phyloP scores from a whole-genome alignment of 768 basidiomycete genomes.

The Pholiota microspora region DNA sequence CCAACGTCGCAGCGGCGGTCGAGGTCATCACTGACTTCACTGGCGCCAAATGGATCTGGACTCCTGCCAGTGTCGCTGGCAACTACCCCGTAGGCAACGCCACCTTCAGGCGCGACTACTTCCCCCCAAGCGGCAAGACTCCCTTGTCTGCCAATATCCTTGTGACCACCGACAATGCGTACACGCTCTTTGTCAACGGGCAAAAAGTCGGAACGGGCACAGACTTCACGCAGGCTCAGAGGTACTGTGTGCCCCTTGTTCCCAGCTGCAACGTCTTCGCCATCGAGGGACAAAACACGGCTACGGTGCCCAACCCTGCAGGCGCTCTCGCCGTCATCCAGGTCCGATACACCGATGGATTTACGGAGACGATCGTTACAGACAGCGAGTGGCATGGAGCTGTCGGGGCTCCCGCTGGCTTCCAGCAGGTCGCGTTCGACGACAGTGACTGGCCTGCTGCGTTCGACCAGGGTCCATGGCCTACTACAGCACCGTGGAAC shows the following conservation, averaged over 20 bases:
- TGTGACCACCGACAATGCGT: constrained; percentile 28
- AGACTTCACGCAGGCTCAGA: constrained; percentile 19
- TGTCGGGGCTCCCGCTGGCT: constrained; percentile 22
- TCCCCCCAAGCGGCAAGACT: constrained; percentile 21
- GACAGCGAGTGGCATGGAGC: constrained; percentile 29
- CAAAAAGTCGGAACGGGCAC: constrained; percentile 20
- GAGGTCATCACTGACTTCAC: too few relatives aligned
- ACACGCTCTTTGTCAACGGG: constrained; percentile 32
- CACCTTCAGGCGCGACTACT: constrained; percentile 29
- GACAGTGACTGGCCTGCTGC: constrained; percentile 29
- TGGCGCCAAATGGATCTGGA: constrained; percentile 31
- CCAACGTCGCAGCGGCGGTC: too few relatives aligned
- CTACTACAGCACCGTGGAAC: constrained; percentile 4
- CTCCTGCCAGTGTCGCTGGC: constrained; percentile 13
- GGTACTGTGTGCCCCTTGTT: constrained; percentile 27
- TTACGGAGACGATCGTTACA: constrained; percentile 26
- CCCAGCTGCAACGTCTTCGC: constrained; percentile 31
- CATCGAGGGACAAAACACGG: constrained; percentile 20
- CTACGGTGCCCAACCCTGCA: constrained; percentile 20
- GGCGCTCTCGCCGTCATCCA: constrained; percentile 28
- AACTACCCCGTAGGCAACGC: constrained; percentile 21
- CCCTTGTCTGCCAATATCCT: constrained; percentile 29
- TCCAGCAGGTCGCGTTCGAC: constrained; percentile 26
- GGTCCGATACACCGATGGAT: constrained; percentile 29
- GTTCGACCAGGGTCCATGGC: constrained; percentile 16